phyloP scores from a whole-genome alignment of 257 asterid species.

The Fraxinus quadrangulata region DNA sequence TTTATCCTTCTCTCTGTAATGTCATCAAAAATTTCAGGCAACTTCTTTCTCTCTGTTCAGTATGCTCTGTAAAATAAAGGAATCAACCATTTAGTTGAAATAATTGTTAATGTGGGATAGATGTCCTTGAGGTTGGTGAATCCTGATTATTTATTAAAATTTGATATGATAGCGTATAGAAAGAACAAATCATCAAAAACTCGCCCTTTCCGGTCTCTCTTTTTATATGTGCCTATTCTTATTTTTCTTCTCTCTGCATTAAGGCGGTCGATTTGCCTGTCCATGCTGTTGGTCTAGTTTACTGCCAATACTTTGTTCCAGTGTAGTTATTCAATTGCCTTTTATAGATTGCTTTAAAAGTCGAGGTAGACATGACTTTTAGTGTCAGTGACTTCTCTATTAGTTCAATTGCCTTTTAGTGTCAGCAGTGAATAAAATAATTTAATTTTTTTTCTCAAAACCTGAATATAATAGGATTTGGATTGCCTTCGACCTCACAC shows the following conservation, averaged over 20 bases:
- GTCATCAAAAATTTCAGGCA: not conserved
- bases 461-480: not conserved
- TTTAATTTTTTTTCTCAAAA: not conserved
- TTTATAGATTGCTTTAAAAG: not conserved
- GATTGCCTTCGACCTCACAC: not conserved
- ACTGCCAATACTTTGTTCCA: not conserved
- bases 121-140: not conserved
- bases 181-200: not conserved
- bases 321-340: not conserved
- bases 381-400: not conserved
- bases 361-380: not conserved
- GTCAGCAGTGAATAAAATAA: not conserved
- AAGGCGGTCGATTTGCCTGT: not conserved
- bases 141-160: not conserved
- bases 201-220: not conserved
- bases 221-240: not conserved
- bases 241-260: not conserved
- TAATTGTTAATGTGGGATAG: not conserved
- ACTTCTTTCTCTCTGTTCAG: not conserved
- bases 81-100: not conserved
- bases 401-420: too few species aligned
- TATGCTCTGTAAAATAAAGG: not conserved
- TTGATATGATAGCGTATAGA: not conserved
- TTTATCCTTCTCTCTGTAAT: not conserved
- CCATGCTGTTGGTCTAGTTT: constrained; percentile 3